phyloP scores from a whole-genome alignment of 2,329 filamentous ascomycete species.

The Coleophoma cylindrospora region DNA sequence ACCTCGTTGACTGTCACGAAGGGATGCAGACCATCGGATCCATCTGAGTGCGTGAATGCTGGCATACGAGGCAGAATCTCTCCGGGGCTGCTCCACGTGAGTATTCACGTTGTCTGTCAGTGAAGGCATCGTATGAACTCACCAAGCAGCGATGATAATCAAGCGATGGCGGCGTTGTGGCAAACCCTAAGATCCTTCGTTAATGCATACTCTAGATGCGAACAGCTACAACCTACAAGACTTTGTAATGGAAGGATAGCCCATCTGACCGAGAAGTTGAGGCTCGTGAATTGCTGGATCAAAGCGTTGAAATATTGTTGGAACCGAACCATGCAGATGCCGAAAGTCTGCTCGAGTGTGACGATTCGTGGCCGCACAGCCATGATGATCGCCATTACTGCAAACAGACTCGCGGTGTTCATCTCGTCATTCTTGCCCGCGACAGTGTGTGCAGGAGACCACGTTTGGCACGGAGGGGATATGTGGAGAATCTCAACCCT shows the following conservation, averaged over 20 bases:
- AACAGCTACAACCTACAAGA: too few species aligned
- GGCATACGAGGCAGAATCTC: conserved; percentile 66
- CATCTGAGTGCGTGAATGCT: conserved; percentile 47
- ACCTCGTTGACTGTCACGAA: conserved; percentile 38
- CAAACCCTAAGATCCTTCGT: conserved; percentile 12
- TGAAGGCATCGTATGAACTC: not conserved
- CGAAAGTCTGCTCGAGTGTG: conserved; percentile 76
- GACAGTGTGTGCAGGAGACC: conserved; percentile 66
- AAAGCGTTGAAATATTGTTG: conserved; percentile 52
- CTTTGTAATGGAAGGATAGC: conserved; percentile 43
- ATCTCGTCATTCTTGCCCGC: conserved; percentile 54
- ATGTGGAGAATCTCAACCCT: conserved; percentile 67
- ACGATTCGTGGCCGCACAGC: conserved; percentile 60
- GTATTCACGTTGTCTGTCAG: not conserved
- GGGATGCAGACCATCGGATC: conserved; percentile 28
- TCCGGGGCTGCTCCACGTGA: conserved; percentile 47
- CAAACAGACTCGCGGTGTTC: conserved; percentile 58
- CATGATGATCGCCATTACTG: conserved; percentile 49
- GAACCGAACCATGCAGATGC: conserved; percentile 51
- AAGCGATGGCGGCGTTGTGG: conserved; percentile 32
- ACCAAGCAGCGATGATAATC: conserved; percentile 49
- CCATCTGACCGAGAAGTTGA: conserved; percentile 69
- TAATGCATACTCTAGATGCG: too few species aligned
- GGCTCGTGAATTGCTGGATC: conserved; percentile 57
- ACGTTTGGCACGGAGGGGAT: conserved; percentile 74